phyloP scores from a whole-genome alignment of 2,329 filamentous ascomycete species.

The Aspergillus transmontanensis region DNA sequence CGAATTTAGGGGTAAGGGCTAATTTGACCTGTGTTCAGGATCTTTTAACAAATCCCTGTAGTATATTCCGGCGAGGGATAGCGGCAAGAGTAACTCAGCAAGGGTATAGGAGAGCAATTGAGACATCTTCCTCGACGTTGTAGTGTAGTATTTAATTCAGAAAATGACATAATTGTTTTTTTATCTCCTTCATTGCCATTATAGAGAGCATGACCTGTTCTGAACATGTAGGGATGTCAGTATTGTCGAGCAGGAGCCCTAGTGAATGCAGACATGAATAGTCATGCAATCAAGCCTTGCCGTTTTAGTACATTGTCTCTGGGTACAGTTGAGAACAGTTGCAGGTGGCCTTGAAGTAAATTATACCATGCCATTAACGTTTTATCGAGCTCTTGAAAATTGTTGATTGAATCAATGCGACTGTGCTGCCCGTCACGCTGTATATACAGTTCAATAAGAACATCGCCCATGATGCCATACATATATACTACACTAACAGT shows the following conservation, averaged over 20 bases:
- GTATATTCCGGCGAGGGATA: too few species aligned
- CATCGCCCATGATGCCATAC: neutral
- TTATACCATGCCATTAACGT: neutral
- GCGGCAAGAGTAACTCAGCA: too few species aligned
- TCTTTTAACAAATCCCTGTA: too few species aligned
- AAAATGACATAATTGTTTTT: too few species aligned
- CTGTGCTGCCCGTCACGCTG: neutral
- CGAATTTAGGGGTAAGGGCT: too few species aligned
- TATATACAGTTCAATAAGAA: neutral
- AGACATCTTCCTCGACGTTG: too few species aligned
- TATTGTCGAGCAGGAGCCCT: neutral
- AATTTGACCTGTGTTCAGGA: too few species aligned
- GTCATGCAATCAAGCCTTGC: neutral
- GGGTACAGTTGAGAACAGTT: neutral
- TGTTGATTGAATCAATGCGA: neutral
- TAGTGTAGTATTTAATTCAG: too few species aligned
- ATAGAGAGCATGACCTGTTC: too few species aligned
- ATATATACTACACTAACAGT: neutral
- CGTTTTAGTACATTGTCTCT: neutral
- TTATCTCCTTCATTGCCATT: too few species aligned
- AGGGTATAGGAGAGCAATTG: too few species aligned
- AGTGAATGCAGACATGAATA: neutral
- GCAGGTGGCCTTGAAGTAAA: neutral
- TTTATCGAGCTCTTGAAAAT: neutral
- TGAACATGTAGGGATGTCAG: too few species aligned